Evolutionary conservation across 2,329 filamentous ascomycete genomes (phyloP), one percentile per base, ranked within the genome.

Genomic region (Monosporascus sp.): DNA sequence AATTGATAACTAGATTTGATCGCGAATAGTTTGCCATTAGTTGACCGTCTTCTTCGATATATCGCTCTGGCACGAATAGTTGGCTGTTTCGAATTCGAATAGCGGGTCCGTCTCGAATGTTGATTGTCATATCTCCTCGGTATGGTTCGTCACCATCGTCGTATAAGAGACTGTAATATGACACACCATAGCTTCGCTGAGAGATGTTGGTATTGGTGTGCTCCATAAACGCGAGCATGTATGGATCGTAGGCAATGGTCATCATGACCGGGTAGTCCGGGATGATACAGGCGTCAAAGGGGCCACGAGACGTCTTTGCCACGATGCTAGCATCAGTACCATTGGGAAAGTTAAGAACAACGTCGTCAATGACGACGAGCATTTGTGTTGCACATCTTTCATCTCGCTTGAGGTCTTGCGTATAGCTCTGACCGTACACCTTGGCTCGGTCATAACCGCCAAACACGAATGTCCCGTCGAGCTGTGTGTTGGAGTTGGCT

Each of bases 331-430:
- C 54, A 20, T 68, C 57, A 42, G 62, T 68, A 24, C 66, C 65
- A 54, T 68, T 69, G 3, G 62, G 59, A 54, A 65, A 68, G 54
- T 68, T 65, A 53, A 69, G 58, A n/a, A 59, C 51, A 14, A 70
- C 63, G 51, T 69, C 64, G 25, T 56, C 51, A 27, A 69, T 62
- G 25, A 55, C 55, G 22, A 67, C 58, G 2, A 67, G 24, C 62
- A 70, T 59, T 20, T 60, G 59, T n/a, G 66, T 65, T 5, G 58
- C 22, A 51, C 66, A 69, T 5, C 24, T 48, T 24, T 45, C 51
- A 18, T 36, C 51, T 3, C 46, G 11, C 1, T 56, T 60, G 50
- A 68, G 56, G 22, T 60, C 55, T 50, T 58, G 53, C 3, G 56
- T 63, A 52, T 59, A 58, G 15, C 51, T 45, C 11, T 54, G 47